phyloP scores from a whole-genome alignment of 2,329 filamentous ascomycete species.

The Aspergillus fumigatiaffinis region DNA sequence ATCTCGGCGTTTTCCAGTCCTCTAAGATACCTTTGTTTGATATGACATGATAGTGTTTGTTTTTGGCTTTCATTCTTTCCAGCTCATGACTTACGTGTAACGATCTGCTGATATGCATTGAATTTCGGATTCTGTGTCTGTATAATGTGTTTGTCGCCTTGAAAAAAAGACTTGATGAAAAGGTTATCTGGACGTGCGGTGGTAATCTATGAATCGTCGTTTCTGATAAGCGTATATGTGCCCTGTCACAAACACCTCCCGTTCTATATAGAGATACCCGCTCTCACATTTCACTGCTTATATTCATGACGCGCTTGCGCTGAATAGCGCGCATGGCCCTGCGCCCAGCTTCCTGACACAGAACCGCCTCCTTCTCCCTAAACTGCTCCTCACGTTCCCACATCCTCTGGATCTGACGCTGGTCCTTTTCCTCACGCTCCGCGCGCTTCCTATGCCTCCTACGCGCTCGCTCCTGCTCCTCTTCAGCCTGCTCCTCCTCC shows the following conservation, averaged over 20 bases:
- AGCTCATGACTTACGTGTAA: slow-evolving; percentile 2
- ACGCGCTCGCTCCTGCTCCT: slow-evolving; percentile 32
- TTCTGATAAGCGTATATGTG: background rate
- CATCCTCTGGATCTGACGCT: slow-evolving; percentile 27
- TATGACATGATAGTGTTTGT: background rate
- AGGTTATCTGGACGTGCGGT: slow-evolving; percentile 1
- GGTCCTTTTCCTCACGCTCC: slow-evolving; percentile 37
- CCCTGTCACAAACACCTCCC: background rate
- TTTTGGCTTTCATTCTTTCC: background rate
- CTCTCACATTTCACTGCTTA: background rate
- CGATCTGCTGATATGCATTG: background rate
- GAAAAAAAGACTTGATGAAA: background rate
- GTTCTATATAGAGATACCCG: background rate
- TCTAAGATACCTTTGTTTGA: slow-evolving; percentile 1
- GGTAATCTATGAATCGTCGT: slow-evolving; percentile 11
- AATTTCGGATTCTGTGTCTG: background rate
- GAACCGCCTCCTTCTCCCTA: slow-evolving; percentile 31
- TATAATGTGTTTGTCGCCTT: background rate
- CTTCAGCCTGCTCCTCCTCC: slow-evolving; percentile 36
- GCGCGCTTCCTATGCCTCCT: slow-evolving; percentile 21
- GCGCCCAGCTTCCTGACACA: slow-evolving; percentile 28
- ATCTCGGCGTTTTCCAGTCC: background rate
- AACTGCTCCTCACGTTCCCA: slow-evolving; percentile 41
- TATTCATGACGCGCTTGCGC: slow-evolving; percentile 5
- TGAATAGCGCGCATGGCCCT: slow-evolving; percentile 21